These are phyloP conservation scores for Xanthoparmelia taractica DNA, from an alignment of 495 filamentous ascomycete species.

Conservation along the genomic window DNA sequence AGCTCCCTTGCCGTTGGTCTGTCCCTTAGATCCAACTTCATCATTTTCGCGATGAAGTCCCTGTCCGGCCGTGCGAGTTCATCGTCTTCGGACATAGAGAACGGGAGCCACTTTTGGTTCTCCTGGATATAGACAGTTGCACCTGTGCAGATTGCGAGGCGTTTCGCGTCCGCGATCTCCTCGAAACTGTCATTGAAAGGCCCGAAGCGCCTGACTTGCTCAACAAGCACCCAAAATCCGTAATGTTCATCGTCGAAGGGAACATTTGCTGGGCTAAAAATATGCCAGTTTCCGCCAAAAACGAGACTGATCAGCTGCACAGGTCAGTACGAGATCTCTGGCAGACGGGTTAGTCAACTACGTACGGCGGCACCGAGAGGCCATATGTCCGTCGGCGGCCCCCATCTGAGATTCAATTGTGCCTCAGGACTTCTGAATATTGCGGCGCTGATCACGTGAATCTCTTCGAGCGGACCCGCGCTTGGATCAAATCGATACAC, in stretches of 20 bases:
- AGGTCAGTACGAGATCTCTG: neutral
- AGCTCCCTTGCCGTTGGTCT: slow-evolving; percentile 11
- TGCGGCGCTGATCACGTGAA: slow-evolving; percentile 11
- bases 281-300: slow-evolving; percentile 4
- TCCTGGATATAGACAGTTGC: neutral
- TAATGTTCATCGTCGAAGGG: neutral
- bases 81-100: slow-evolving; percentile 6
- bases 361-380: slow-evolving; percentile 13
- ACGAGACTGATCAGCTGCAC: slow-evolving; percentile 12
- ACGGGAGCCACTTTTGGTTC: neutral
- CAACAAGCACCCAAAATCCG: neutral
- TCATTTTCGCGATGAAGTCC: slow-evolving; percentile 10
- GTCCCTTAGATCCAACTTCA: slow-evolving; percentile 17
- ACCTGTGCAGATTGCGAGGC: neutral
- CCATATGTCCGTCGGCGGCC: slow-evolving; percentile 11
- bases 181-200: slow-evolving; percentile 2
- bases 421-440: slow-evolving; percentile 6
- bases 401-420: slow-evolving; percentile 10
- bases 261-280: slow-evolving; percentile 9
- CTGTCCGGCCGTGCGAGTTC: slow-evolving; percentile 1
- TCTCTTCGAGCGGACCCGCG: slow-evolving; percentile 1
- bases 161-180: neutral
- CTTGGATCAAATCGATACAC: neutral
- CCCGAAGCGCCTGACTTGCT: slow-evolving; percentile 14
- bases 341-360: neutral